Conservation (phyloP, 805 yeast species). For the Candida xiaguanensis region DNA sequence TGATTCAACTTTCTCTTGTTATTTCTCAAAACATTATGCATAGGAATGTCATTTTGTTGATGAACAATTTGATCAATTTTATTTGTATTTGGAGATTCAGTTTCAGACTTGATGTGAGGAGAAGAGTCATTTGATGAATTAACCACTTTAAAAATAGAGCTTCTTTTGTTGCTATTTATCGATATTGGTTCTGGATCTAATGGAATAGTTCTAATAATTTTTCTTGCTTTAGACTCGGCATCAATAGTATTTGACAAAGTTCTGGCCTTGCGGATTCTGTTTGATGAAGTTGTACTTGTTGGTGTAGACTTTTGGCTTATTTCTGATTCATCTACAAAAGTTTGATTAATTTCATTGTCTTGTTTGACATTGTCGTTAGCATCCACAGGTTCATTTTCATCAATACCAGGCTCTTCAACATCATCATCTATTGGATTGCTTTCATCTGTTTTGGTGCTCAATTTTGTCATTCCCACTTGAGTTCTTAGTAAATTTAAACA, state of each 20-base stretch:
- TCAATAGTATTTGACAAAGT: constrained; percentile 52
- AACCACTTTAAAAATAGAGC: constrained; percentile 36
- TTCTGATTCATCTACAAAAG: constrained; percentile 10
- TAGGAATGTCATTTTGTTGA: neutral
- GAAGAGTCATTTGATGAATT: constrained; percentile 31
- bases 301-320: constrained; percentile 34
- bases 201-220: constrained; percentile 74
- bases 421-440: constrained; percentile 15
- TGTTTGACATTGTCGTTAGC: constrained; percentile 15
- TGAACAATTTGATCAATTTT: neutral
- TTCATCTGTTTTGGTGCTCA: constrained; percentile 34
- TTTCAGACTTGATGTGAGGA: constrained; percentile 17
- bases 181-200: constrained; percentile 79
- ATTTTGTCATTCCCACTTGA: constrained; percentile 79
- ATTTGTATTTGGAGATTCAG: constrained; percentile 9
- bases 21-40: neutral
- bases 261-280: constrained; percentile 37
- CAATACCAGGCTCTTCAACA: constrained; percentile 16
- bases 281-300: constrained; percentile 33
- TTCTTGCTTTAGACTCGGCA: constrained; percentile 71
- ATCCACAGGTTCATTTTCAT: constrained; percentile 24
- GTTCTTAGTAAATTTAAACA: constrained; percentile 80
- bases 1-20: neutral
- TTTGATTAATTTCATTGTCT: constrained; percentile 5
- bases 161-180: constrained; percentile 27